These are phyloP conservation scores for Casuarina equisetifolia DNA, from an alignment of 306 rosid species.

Conservation along the genomic window DNA sequence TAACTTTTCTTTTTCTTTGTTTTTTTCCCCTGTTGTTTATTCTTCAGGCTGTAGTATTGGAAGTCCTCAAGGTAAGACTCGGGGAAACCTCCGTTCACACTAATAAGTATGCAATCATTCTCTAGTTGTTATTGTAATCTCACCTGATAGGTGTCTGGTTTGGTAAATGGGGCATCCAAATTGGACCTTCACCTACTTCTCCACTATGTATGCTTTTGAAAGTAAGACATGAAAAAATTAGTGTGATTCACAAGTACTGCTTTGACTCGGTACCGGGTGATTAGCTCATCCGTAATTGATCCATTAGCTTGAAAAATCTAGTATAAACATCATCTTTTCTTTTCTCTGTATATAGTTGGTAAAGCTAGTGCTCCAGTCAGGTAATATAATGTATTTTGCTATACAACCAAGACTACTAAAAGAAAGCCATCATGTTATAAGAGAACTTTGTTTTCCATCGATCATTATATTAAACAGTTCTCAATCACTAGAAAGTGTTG, in stretches of 20 bases:
- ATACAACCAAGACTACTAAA: neutral
- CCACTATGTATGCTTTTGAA: conserved; percentile 9
- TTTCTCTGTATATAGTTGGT: neutral
- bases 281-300: neutral
- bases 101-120: conserved; percentile 19
- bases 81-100: neutral
- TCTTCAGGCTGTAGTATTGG: neutral
- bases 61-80: conserved; percentile 11
- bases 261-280: neutral
- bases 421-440: neutral
- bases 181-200: conserved; percentile 20
- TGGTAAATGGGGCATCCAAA: conserved; percentile 14
- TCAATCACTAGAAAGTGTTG: no score
- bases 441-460: neutral
- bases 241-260: neutral
- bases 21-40: neutral
- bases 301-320: neutral
- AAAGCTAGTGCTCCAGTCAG: neutral
- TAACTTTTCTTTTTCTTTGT: conserved; percentile 14
- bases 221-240: neutral
- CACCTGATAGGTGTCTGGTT: neutral
- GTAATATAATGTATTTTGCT: neutral
- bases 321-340: neutral
- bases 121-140: conserved; percentile 4
- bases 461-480: no score